These are phyloP conservation scores for Alternaria gaisen DNA, from an alignment of 2,329 filamentous ascomycete genomes.

Conservation along the genomic window DNA sequence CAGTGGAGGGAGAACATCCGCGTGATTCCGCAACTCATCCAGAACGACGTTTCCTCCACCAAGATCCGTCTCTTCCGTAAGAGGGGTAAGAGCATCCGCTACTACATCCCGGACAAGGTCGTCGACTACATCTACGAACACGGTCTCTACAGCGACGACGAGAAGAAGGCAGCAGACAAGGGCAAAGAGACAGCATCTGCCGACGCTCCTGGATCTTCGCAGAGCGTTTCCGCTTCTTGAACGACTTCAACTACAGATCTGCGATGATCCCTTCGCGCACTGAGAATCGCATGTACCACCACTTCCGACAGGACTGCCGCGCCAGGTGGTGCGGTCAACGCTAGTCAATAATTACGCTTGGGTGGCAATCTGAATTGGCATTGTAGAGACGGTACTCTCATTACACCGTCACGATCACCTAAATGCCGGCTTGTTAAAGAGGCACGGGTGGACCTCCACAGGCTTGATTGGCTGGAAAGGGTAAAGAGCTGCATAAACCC, in stretches of 20 bases:
- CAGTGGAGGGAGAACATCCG: constrained; percentile 87
- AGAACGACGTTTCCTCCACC: constrained; percentile 83
- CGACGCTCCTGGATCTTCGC: constrained; percentile 37
- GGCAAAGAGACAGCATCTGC: constrained; percentile 41
- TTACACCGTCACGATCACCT: constrained; percentile 14
- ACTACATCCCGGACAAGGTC: constrained; percentile 52
- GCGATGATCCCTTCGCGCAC: not conserved
- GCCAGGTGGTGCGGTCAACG: constrained; percentile 10
- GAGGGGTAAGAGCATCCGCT: constrained; percentile 53
- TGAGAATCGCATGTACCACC: constrained; percentile 6
- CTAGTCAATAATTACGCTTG: constrained; percentile 3
- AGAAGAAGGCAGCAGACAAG: constrained; percentile 48
- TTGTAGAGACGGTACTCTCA: constrained; percentile 12
- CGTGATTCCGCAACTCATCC: constrained; percentile 87
- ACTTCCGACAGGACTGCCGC: constrained; percentile 32
- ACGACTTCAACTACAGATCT: not conserved
- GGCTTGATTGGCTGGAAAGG: constrained; percentile 23
- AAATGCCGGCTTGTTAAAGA: constrained; percentile 17
- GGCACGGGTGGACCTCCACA: constrained; percentile 30
- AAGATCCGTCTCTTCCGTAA: constrained; percentile 78
- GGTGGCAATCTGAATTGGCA: constrained; percentile 15
- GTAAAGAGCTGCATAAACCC: not conserved
- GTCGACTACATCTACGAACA: constrained; percentile 54
- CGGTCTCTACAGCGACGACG: constrained; percentile 50
- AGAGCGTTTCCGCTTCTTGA: constrained; percentile 28